Conservation (phyloP, 164 flowering plant genomes). For the Akebia trifoliata region DNA sequence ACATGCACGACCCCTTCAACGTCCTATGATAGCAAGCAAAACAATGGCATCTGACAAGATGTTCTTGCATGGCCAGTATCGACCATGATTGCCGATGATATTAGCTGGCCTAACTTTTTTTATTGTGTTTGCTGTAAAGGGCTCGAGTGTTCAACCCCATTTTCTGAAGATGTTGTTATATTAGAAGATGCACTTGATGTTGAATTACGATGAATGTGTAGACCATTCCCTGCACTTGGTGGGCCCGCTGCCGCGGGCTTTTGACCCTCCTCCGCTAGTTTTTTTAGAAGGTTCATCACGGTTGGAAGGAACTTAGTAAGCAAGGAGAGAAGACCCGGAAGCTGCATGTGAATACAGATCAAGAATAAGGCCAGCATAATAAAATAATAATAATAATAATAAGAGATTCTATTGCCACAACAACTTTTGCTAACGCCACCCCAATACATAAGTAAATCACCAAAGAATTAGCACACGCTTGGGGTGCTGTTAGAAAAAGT, state of each 20-base stretch:
- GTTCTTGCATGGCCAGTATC: too few relatives aligned
- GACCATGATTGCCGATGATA: too few relatives aligned
- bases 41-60: too few relatives aligned
- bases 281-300: conserved; percentile 40
- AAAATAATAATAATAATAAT: too few relatives aligned
- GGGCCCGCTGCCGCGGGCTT: conserved; percentile 24
- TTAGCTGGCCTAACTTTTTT: conserved; percentile 10
- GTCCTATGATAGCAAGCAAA: too few relatives aligned
- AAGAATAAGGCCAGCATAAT: neutral
- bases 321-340: conserved; percentile 48
- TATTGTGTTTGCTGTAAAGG: conserved; percentile 26
- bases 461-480: too few relatives aligned
- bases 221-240: conserved; percentile 20
- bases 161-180: conserved; percentile 24
- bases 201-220: conserved; percentile 18
- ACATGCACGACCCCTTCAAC: too few relatives aligned
- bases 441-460: too few relatives aligned
- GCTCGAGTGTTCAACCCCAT: conserved; percentile 30
- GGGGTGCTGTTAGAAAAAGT: neutral
- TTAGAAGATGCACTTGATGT: conserved; percentile 27
- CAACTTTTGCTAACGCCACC: too few relatives aligned
- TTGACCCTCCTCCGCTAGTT: conserved; percentile 45
- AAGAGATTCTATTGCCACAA: too few relatives aligned
- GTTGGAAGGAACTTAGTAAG: conserved; percentile 50
- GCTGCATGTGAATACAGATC: conserved; percentile 26